Evolutionary conservation across 192 early-diverging fungal genomes (phyloP).

Genomic region (Thamnidium elegans): DNA sequence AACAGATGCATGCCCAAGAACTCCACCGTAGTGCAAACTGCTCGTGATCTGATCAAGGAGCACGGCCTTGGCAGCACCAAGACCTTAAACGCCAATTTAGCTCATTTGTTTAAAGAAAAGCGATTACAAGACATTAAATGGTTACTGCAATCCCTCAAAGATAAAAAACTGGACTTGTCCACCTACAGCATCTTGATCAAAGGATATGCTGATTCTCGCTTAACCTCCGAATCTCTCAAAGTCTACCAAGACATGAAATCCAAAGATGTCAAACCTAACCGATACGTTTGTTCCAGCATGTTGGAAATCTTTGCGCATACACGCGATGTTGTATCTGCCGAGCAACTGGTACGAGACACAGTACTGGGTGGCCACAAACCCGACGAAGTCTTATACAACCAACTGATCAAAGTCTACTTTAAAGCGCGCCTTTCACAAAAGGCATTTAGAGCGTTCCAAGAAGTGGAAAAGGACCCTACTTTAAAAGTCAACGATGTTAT

Average conservation of each 20-base stretch:
- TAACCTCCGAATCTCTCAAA: background rate
- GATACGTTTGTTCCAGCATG: slow-evolving; percentile 15
- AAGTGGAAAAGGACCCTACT: slow-evolving; percentile 19
- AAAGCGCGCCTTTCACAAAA: slow-evolving; percentile 5
- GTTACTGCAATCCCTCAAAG: background rate
- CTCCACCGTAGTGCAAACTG: slow-evolving; percentile 7
- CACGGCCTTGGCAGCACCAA: slow-evolving; percentile 8
- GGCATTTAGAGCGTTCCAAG: slow-evolving; percentile 27
- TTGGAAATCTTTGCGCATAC: slow-evolving; percentile 16
- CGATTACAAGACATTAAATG: background rate
- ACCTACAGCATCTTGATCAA: slow-evolving; percentile 25
- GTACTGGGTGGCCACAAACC: slow-evolving; percentile 15
- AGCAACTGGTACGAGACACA: slow-evolving; percentile 15
- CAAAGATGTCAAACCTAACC: slow-evolving; percentile 9
- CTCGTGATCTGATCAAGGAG: background rate
- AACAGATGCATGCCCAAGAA: slow-evolving; percentile 25
- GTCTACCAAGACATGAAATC: slow-evolving; percentile 22
- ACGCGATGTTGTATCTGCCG: slow-evolving; percentile 14
- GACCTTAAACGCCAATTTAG: slow-evolving; percentile 21
- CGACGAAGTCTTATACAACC: slow-evolving; percentile 24
- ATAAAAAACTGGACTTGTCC: slow-evolving; percentile 14
- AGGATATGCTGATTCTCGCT: slow-evolving; percentile 14
- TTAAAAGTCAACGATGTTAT: slow-evolving; percentile 26
- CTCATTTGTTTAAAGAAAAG: slow-evolving; percentile 23
- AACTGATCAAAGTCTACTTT: slow-evolving; percentile 35